phyloP scores from a whole-genome alignment of 2,329 filamentous ascomycete species.

The Xylariaceae sp. region DNA sequence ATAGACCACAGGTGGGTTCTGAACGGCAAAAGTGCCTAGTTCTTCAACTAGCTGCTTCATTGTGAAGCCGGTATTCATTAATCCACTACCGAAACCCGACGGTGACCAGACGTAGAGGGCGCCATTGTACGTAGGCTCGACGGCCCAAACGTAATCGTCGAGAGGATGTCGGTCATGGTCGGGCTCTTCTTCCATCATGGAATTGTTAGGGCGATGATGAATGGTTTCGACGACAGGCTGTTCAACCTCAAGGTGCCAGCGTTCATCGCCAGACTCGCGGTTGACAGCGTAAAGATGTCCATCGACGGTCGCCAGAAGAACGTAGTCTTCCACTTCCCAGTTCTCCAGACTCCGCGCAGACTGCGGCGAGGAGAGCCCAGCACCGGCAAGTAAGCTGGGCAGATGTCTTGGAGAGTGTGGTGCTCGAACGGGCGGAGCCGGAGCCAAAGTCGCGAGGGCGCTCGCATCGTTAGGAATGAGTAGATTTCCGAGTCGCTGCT shows the following conservation, averaged over 20 bases:
- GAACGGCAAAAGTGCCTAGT: constrained; percentile 73
- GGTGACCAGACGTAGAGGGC: constrained; percentile 85
- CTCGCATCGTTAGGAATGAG: constrained; percentile 70
- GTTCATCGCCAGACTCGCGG: constrained; percentile 79
- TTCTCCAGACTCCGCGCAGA: constrained; percentile 97
- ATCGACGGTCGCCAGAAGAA: constrained; percentile 99
- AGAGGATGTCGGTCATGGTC: constrained; percentile 65
- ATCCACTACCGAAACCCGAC: constrained; percentile 57
- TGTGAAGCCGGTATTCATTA: constrained; percentile 70
- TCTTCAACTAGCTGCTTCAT: constrained; percentile 90
- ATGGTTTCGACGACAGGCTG: constrained; percentile 89
- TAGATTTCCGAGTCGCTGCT: constrained; percentile 28
- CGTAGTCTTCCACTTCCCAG: constrained; percentile 99
- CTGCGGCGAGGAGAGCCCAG: constrained; percentile 78
- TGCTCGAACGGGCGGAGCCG: constrained; percentile 94
- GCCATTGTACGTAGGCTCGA: constrained; percentile 88
- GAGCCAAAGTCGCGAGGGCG: constrained; percentile 98
- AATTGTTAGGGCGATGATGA: constrained; percentile 73
- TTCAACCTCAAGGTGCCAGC: constrained; percentile 84
- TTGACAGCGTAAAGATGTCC: constrained; percentile 92
- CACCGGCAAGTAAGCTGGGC: constrained; percentile 57
- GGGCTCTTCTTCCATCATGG: constrained; percentile 45
- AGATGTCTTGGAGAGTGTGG: constrained; percentile 71
- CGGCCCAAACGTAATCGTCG: constrained; percentile 91
- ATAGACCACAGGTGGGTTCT: constrained; percentile 80